Base-by-base conservation (phyloP, 441 rosid species). In the Gossypium laxum region DNA sequence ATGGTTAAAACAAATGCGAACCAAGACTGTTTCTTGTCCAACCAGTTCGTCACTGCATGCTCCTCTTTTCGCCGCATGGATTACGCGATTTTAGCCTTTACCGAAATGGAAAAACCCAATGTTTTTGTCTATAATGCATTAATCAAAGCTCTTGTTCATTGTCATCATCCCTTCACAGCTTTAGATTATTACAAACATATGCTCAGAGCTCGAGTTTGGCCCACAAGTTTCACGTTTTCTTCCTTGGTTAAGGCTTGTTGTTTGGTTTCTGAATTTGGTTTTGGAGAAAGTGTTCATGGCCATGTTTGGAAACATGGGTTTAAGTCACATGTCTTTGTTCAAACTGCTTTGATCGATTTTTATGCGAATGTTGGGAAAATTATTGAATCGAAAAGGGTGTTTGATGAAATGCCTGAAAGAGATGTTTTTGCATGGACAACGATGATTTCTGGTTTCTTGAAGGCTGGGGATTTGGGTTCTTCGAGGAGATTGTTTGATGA, bases 371-470 rank as follows among this genome's bases (percentile, higher is more conserved):
- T 71, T 8, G 73, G 76, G n/a, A 72, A 66, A 62, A 30, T 79
- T 54, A 55, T 2, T 10, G 83, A 85, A 38, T 81, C 91, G 1
- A 65, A 78, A 63, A 80, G 67, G 70, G 82, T 85, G 83, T 87
- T 85, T 24, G 86, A 83, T 71, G 88, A 83, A 83, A 87, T 87
- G 85, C 79, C 84, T 55, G 73, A 84, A 17, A 84, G 89, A 84
- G 89, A 87, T 79, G 78, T 1, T 59, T 32, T 84, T 8, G 70
- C 88, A 0, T 85, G 88, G 89, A 79, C 83, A 0, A 15, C 88
- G 0, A 81, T 85, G 86, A 77, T 85, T 50, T 76, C 76, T 15
- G 79, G 81, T 73, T 70, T 82, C 74, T 66, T 69, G 0, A 54
- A 74, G 21, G 75, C 48, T 0, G 79, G 82, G 50, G 81, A 87